phyloP scores from a whole-genome alignment of 441 rosid genomes.

The Populus hybrid region DNA sequence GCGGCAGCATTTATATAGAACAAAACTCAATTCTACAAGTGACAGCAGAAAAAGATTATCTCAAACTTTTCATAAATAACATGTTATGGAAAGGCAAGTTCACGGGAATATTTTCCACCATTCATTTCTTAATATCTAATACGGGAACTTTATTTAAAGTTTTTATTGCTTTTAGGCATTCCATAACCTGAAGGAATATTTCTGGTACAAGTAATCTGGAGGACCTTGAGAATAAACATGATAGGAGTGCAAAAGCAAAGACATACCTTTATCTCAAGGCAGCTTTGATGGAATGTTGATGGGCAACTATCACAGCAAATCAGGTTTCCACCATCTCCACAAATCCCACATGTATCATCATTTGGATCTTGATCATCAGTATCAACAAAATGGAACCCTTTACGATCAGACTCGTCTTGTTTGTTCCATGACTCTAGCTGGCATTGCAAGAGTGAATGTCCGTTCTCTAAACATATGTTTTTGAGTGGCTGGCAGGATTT shows the following conservation, averaged over 20 bases:
- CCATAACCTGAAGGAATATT: not conserved
- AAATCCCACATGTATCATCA: conserved; percentile 94
- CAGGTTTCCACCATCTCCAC: conserved; percentile 98
- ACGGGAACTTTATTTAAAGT: not conserved
- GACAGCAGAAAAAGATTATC: not conserved
- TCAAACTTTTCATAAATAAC: not conserved
- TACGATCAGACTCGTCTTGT: conserved; percentile 49
- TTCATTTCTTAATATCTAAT: not conserved
- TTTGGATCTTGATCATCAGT: conserved; percentile 73
- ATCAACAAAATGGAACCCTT: conserved; percentile 66
- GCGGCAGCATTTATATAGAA: not conserved
- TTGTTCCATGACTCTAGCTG: conserved; percentile 74
- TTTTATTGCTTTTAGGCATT: not conserved
- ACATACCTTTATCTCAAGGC: conserved; percentile 77
- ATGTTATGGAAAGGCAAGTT: not conserved
- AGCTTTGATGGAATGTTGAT: conserved; percentile 91
- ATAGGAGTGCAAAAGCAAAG: not conserved
- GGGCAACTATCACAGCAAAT: conserved; percentile 97
- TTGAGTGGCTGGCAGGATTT: conserved; percentile 43
- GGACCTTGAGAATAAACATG: not conserved
- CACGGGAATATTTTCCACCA: not conserved
- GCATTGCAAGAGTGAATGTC: conserved; percentile 68
- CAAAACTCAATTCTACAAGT: not conserved
- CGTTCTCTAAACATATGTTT: conserved; percentile 67
- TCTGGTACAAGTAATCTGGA: not conserved